Evolutionary conservation across 257 asterid genomes (phyloP).

Genomic region (Solanum piurae): DNA sequence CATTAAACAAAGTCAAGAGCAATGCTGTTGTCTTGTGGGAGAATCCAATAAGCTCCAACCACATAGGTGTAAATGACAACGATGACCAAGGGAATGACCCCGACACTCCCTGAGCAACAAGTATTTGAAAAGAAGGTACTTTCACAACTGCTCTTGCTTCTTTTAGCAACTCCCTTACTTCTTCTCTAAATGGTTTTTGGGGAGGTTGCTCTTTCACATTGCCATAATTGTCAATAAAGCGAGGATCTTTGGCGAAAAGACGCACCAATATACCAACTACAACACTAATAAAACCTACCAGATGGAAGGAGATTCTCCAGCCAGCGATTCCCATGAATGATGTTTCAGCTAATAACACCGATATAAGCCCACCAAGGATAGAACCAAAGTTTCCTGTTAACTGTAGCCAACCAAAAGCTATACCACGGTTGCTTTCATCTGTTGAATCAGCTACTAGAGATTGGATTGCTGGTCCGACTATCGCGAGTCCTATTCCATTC

Average conservation of each 20-base stretch:
- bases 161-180: constrained; percentile 7
- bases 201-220: constrained; percentile 17
- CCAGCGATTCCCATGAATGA: constrained; percentile 79
- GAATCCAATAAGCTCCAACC: constrained; percentile 15
- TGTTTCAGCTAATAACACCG: constrained; percentile 55
- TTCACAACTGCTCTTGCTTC: constrained; percentile 53
- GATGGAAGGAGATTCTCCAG: constrained; percentile 81
- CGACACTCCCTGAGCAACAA: constrained; percentile 5
- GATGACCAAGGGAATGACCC: constrained; percentile 7
- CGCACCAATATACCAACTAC: constrained; percentile 25
- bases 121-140: constrained; percentile 1
- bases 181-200: neutral
- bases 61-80: constrained; percentile 1
- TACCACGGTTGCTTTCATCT: constrained; percentile 70
- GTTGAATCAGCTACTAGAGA: constrained; percentile 84
- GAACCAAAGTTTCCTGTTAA: constrained; percentile 66
- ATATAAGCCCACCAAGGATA: constrained; percentile 68
- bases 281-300: constrained; percentile 60
- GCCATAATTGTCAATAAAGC: constrained; percentile 27
- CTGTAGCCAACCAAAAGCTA: constrained; percentile 85
- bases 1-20: constrained; percentile 46
- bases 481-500: constrained; percentile 83
- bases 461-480: constrained; percentile 73
- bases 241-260: constrained; percentile 66
- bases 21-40: constrained; percentile 55